Evolutionary conservation across 2,329 filamentous ascomycete species (phyloP), one percentile per base, ranked within the genome.

Genomic region (Thielaviopsis euricoi): DNA sequence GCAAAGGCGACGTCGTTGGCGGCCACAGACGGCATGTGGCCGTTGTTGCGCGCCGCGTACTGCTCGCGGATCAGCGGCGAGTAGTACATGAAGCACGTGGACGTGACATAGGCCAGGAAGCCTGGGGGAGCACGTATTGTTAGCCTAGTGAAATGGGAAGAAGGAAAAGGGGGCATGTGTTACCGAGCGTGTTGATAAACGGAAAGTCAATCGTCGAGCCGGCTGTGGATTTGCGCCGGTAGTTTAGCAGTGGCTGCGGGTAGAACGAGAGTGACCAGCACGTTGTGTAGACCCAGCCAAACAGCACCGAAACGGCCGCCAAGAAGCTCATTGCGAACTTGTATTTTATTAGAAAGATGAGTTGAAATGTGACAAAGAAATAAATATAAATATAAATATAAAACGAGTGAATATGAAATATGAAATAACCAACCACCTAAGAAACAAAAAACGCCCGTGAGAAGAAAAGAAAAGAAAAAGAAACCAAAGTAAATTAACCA

Each of bases 1-100:
- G 90, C 89, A 68, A 97, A 97, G 15, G 83, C 80, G 60, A 97
- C 78, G 71, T 98, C 93, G 71, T 97, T 97, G 71, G 88, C 80
- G 58, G 86, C 82, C 29, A 95, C 90, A 0, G 90, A 93, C 2
- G 91, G 89, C 50, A 85, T 80, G 7, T 87, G 82, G 4, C 84
- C 82, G 52, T 78, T 70, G 69, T 97, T 82, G 61, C 93, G 83
- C 19, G 79, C 77, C 22, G 89, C 89, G 73, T 98, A 98, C 68
- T 97, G 87, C 40, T 73, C 69, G 56, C 87, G 85, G 58, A 97
- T 85, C 15, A 81, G 71, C 1, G 87, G 77, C 19, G 89, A 94
- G 71, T 82, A 94, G 63, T 91, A 82, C 66, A 97, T 87, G 1
- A 82, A 75, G 9, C 75, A 68, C 53, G 86, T 94, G 63, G 86